Percentiles rank a stretch among this genome's conserved stretches.
Conservation (phyloP, 345 rosid genomes). For the Camelina neglecta region DNA sequence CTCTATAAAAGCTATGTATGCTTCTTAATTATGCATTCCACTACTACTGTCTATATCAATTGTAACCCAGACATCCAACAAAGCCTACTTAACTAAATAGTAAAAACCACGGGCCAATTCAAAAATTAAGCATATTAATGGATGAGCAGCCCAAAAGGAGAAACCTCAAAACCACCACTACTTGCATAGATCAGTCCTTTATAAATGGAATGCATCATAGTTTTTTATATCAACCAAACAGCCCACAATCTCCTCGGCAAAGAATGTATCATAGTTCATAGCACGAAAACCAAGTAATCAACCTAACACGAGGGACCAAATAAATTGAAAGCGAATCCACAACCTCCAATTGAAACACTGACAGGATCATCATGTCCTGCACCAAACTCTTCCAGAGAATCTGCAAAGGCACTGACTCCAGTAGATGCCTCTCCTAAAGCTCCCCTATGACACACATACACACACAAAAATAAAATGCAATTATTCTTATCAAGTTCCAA, state of each 20-base stretch:
- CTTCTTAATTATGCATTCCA: not conserved
- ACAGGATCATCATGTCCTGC: conserved; percentile 89
- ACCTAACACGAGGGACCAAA: not conserved
- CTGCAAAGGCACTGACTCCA: conserved; percentile 69
- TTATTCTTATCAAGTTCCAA: not conserved
- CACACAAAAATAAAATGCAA: not conserved
- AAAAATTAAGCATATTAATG: not conserved
- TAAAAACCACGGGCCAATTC: not conserved
- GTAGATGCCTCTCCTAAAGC: conserved; percentile 72
- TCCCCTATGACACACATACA: conserved; percentile 51
- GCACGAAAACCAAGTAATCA: conserved; percentile 3
- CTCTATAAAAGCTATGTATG: not conserved
- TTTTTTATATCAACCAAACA: not conserved
- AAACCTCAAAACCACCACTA: not conserved
- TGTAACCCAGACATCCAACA: not conserved
- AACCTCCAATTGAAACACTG: conserved; percentile 88
- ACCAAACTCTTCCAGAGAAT: conserved; percentile 82
- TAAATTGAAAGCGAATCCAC: conserved; percentile 28
- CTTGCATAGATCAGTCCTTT: not conserved
- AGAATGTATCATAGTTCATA: conserved; percentile 8
- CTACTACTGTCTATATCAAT: not conserved
- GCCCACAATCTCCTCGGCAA: not conserved
- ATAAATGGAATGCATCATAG: not conserved
- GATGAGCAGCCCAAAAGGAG: not conserved
- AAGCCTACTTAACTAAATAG: not conserved